These are phyloP conservation scores for Neonectria hederae DNA, from an alignment of 2,329 filamentous ascomycete genomes.

Conservation along the genomic window DNA sequence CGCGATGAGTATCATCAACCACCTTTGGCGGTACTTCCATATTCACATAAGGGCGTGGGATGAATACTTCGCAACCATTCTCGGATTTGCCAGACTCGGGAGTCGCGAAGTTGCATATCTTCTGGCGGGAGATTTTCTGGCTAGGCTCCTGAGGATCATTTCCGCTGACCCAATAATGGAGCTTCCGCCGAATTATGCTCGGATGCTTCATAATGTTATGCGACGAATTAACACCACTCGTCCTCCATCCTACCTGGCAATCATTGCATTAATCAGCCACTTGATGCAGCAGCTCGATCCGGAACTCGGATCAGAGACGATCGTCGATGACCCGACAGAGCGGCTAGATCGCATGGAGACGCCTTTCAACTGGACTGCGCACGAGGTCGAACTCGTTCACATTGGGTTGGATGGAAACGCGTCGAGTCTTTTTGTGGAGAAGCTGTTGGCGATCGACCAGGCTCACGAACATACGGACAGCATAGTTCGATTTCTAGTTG, in stretches of 20 bases:
- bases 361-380: conserved; percentile 55
- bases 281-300: conserved; percentile 57
- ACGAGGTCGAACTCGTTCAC: conserved; percentile 59
- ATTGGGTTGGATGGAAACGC: conserved; percentile 46
- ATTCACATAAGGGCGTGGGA: conserved; percentile 73
- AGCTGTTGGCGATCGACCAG: conserved; percentile 71
- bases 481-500: conserved; percentile 67
- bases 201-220: conserved; percentile 62
- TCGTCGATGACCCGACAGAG: conserved; percentile 52
- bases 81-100: conserved; percentile 72
- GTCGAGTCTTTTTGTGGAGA: conserved; percentile 69
- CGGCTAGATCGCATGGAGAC: conserved; percentile 50
- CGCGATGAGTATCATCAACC: conserved; percentile 59
- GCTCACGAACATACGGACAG: conserved; percentile 60
- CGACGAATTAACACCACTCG: conserved; percentile 59
- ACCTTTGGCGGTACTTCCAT: conserved; percentile 72
- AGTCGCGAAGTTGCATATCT: conserved; percentile 65
- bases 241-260: conserved; percentile 62
- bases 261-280: conserved; percentile 61
- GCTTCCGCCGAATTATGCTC: conserved; percentile 63
- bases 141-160: conserved; percentile 67
- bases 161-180: conserved; percentile 65
- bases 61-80: conserved; percentile 77
- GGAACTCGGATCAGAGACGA: conserved; percentile 44
- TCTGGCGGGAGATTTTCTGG: conserved; percentile 69